A percentile compares a stretch with the other conserved stretches of the same genome.
Evolutionary conservation across 805 yeast species (phyloP).

Genomic region (Lachancea dasiensis): DNA sequence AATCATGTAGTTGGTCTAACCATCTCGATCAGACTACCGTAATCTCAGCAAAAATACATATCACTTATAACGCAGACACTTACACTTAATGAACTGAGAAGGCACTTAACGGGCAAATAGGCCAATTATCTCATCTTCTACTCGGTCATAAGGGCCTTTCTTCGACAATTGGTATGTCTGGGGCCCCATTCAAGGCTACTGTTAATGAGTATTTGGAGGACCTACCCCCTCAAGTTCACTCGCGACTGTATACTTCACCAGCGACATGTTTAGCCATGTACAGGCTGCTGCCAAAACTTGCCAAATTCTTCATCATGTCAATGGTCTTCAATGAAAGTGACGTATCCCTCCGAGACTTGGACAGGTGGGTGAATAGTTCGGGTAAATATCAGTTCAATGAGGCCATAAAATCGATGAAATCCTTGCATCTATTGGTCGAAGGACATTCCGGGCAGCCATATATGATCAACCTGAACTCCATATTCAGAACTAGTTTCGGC

Average conservation of each 20-base stretch:
- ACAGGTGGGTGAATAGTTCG: slow-evolving; percentile 63
- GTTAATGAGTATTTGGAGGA: slow-evolving; percentile 88
- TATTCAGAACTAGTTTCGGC: slow-evolving; percentile 68
- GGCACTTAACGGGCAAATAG: too few species aligned
- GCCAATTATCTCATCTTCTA: too few species aligned
- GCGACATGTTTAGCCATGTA: slow-evolving; percentile 94
- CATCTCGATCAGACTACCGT: too few species aligned
- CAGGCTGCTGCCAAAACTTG: slow-evolving; percentile 79
- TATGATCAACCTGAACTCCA: slow-evolving; percentile 51
- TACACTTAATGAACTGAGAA: too few species aligned
- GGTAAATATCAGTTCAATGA: slow-evolving; percentile 56
- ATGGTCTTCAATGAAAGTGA: slow-evolving; percentile 79
- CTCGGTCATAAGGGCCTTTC: too few species aligned
- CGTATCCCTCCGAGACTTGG: slow-evolving; percentile 58
- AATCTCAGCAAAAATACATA: too few species aligned
- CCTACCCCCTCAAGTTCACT: slow-evolving; percentile 80
- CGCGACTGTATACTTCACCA: slow-evolving; percentile 76
- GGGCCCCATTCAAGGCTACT: slow-evolving; percentile 50
- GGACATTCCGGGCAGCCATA: slow-evolving; percentile 25
- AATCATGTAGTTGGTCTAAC: too few species aligned
- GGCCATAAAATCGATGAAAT: slow-evolving; percentile 68
- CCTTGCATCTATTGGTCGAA: slow-evolving; percentile 61
- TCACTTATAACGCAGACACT: too few species aligned
- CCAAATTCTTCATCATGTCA: slow-evolving; percentile 82
- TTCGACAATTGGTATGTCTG: slow-evolving; percentile 18